Conservation (phyloP, 1,284 basidiomycete species). For the Pyrrhoderma lamaoense region DNA sequence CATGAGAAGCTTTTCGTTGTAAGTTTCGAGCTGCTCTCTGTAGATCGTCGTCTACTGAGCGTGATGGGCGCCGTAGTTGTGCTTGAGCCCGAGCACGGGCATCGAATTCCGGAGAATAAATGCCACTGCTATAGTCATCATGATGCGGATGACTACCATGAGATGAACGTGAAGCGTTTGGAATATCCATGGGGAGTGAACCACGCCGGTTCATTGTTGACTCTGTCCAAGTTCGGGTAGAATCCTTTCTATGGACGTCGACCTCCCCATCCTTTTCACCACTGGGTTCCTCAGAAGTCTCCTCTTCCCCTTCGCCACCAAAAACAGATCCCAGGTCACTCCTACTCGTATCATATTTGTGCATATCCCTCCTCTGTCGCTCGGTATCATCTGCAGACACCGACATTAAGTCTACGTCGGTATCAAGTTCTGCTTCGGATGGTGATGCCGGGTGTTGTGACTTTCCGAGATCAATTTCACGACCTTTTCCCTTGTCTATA, state of each 20-base stretch:
- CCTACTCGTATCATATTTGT: conserved; percentile 2
- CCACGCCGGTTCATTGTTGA: conserved; percentile 8
- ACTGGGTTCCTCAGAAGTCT: not conserved
- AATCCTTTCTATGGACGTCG: conserved; percentile 12
- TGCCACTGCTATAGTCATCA: conserved; percentile 1
- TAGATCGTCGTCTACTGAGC: conserved; percentile 43
- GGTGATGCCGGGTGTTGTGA: conserved; percentile 8
- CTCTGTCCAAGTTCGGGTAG: conserved; percentile 11
- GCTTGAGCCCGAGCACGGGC: conserved; percentile 8
- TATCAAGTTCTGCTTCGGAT: conserved; percentile 29
- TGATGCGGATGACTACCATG: conserved; percentile 3
- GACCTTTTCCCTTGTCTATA: conserved; percentile 12
- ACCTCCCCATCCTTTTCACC: conserved; percentile 11
- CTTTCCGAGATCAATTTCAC: not conserved
- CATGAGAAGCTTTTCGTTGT: conserved; percentile 10
- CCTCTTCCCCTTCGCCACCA: conserved; percentile 6
- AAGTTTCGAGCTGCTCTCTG: conserved; percentile 25
- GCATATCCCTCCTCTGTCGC: conserved; percentile 9
- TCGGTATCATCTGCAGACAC: conserved; percentile 10
- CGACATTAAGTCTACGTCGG: conserved; percentile 29
- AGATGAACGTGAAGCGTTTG: conserved; percentile 5
- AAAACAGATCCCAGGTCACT: conserved; percentile 12
- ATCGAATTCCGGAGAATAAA: conserved; percentile 2
- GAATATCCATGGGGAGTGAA: conserved; percentile 18
- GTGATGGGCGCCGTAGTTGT: conserved; percentile 41